Evolutionary conservation across 2,329 filamentous ascomycete species (phyloP).

Genomic region (Botrytis pseudocinerea): DNA sequence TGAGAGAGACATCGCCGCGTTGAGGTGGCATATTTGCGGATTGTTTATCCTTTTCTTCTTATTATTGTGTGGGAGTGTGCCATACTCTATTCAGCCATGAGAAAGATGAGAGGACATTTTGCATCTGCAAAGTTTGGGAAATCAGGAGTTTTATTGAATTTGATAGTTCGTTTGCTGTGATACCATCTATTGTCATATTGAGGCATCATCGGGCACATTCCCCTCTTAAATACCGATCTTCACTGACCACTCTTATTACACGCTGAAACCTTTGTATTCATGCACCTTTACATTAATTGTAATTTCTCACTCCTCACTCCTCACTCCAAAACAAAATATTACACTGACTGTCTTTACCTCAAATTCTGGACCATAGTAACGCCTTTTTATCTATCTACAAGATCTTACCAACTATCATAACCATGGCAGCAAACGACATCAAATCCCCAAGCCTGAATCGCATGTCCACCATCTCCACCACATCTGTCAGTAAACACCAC

Average conservation of each 20-base stretch:
- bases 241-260: background rate
- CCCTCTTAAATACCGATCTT: background rate
- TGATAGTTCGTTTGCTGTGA: background rate
- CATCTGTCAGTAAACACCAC: slow-evolving; percentile 27
- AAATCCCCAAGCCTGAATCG: slow-evolving; percentile 30
- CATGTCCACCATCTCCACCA: slow-evolving; percentile 28
- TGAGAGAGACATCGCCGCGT: slow-evolving; percentile 36
- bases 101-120: slow-evolving; percentile 1
- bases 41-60: background rate
- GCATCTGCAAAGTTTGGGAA: background rate
- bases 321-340: background rate
- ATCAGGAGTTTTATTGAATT: background rate
- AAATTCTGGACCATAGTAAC: background rate
- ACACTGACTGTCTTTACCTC: background rate
- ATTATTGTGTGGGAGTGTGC: background rate
- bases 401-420: background rate
- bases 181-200: background rate
- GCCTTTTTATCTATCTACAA: background rate
- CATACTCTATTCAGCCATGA: slow-evolving; percentile 14
- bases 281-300: background rate
- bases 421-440: slow-evolving; percentile 27
- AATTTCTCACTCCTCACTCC: slow-evolving; percentile 2
- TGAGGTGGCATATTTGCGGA: slow-evolving; percentile 34
- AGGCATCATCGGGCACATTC: slow-evolving; percentile 11
- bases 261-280: slow-evolving; percentile 11